Base-by-base conservation (phyloP, 2,329 filamentous ascomycete genomes). In the Passalora sequoiae region DNA sequence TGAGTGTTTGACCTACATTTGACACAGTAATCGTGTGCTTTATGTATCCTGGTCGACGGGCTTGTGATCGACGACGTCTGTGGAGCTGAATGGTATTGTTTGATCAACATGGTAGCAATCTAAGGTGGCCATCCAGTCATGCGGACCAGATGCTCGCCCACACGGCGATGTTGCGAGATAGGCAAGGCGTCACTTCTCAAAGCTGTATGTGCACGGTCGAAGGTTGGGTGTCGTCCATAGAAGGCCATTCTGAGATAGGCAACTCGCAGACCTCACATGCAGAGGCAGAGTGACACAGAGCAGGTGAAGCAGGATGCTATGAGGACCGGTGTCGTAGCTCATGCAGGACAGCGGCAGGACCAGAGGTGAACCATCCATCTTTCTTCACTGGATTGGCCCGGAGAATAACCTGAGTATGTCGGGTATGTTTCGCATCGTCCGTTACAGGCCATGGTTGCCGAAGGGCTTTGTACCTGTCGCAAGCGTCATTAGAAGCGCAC, bases 31-130 rank as follows among this genome's bases (percentile, higher is more conserved):
- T 24, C 17, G 24, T 36, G 20, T 17, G 17, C 20, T n/a, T 36
- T 36, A 21, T 36, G 33, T 36, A 36, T n/a, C 33, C 17, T 36
- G 8, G 17, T 10, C n/a, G 17, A 17, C n/a, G n/a, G n/a, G 19
- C 4, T 20, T 31, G 13, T n/a, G 27, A 40, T 31, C 25, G 24
- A 16, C 38, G 3, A 7, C 21, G 25, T 16, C 20, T 31, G 38
- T 39, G 38, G 32, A 32, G 40, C 31, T n/a, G 32, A 45, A 42
- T 44, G 35, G 25, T 35, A 29, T 39, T 25, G 38, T 13, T 36
- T 36, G 50, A 51, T 47, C 49, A 37, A 38, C 49, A 46, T 37
- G n/a, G 43, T 49, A 48, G 53, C 55, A 56, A 54, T 56, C 55
- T 53, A 44, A 54, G 32, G 12, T 15, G 19, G 33, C 29, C 27